Conservation (phyloP, 176 grass and related monocot species). For the Oryza rufipogon region DNA sequence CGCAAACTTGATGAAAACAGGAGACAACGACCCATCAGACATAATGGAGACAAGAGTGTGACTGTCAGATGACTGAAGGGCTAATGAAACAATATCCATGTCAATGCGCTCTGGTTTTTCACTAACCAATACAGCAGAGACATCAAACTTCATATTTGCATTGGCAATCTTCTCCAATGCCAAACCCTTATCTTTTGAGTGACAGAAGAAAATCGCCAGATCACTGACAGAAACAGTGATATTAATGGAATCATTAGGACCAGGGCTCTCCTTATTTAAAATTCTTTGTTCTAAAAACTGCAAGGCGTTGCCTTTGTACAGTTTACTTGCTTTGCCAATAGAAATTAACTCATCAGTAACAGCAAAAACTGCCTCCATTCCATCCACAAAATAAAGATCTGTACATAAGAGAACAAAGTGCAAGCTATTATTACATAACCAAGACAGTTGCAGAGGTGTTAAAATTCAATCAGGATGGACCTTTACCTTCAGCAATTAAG, state of each 20-base stretch:
- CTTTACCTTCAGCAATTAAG: constrained; percentile 79
- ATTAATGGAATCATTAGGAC: constrained; percentile 51
- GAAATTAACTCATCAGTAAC: constrained; percentile 62
- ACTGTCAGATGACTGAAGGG: constrained; percentile 53
- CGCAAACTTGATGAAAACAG: constrained; percentile 61
- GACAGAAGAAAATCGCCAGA: constrained; percentile 60
- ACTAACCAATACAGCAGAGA: constrained; percentile 67
- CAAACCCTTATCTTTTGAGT: constrained; percentile 52
- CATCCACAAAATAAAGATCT: constrained; percentile 77
- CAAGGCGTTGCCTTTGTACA: constrained; percentile 67
- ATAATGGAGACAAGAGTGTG: constrained; percentile 57
- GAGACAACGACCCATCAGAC: constrained; percentile 59
- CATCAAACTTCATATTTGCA: constrained; percentile 57
- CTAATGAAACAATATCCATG: constrained; percentile 57
- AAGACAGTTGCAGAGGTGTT: constrained; percentile 37
- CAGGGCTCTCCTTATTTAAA: constrained; percentile 42
- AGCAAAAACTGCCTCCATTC: constrained; percentile 52
- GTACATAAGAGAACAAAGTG: constrained; percentile 47
- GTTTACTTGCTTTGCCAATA: constrained; percentile 72
- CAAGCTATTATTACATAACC: constrained; percentile 44
- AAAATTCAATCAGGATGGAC: constrained; percentile 20
- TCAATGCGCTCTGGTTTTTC: constrained; percentile 58
- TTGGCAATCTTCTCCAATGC: constrained; percentile 60
- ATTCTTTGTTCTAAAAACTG: constrained; percentile 66
- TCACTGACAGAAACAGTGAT: constrained; percentile 70